These are phyloP conservation scores for Wickerhamiella brachini DNA, from an alignment of 805 yeast genomes.

Conservation along the genomic window DNA sequence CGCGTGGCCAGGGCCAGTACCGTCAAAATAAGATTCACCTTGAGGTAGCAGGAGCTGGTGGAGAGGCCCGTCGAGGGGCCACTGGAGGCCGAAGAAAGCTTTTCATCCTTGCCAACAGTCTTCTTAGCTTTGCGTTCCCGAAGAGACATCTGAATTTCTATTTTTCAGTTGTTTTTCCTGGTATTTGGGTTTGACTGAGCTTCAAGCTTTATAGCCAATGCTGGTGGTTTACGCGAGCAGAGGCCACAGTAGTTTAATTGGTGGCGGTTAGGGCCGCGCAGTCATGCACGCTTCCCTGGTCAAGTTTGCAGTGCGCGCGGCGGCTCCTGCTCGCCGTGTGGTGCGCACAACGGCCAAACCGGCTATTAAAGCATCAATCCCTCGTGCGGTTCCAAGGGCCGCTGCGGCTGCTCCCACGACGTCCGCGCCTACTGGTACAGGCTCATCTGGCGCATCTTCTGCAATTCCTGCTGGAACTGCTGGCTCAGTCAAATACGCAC, in stretches of 20 bases:
- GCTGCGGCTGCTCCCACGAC: conserved; percentile 1
- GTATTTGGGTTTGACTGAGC: too few species aligned
- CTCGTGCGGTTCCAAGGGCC: neutral
- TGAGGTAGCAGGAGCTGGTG: neutral
- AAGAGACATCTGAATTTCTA: neutral
- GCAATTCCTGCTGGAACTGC: neutral
- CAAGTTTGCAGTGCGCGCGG: neutral
- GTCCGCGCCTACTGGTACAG: neutral
- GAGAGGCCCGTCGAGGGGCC: neutral
- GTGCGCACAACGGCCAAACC: neutral
- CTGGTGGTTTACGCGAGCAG: neutral
- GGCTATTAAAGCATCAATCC: neutral
- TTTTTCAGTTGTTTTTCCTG: too few species aligned
- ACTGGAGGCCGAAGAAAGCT: neutral
- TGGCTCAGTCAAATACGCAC: neutral
- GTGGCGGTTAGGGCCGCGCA: neutral
- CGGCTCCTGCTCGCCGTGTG: neutral
- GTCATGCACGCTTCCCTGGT: neutral
- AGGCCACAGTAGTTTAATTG: neutral
- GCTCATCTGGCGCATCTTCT: neutral
- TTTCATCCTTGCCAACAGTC: neutral
- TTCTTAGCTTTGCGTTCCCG: neutral
- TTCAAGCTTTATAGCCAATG: neutral
- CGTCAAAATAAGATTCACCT: conserved; percentile 26
- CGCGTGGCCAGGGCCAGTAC: conserved; percentile 53